Percentiles rank a stretch among this genome's conserved stretches.
Evolutionary conservation across 768 basidiomycete genomes (phyloP).

Genomic region (Kwoniella sp.): DNA sequence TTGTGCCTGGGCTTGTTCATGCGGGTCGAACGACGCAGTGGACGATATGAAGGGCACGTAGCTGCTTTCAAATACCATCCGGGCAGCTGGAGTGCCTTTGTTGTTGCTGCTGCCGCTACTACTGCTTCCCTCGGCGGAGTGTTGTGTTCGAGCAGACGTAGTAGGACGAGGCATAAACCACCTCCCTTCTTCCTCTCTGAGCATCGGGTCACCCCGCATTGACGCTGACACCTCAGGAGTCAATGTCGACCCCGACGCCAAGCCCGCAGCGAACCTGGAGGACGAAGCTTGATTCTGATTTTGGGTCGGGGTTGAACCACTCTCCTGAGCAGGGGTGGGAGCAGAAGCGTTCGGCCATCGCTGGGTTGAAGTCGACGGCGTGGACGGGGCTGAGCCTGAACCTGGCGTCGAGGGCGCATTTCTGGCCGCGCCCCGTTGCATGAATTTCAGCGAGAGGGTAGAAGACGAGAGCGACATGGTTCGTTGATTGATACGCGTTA

Average conservation of each 20-base stretch:
- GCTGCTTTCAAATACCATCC: slow-evolving; percentile 23
- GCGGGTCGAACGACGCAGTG: not conserved
- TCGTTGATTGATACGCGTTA: not conserved
- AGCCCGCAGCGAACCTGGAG: not conserved
- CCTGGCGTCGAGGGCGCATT: slow-evolving; percentile 9
- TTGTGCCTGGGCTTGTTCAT: not conserved
- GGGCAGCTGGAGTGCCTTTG: not conserved
- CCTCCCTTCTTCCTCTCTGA: slow-evolving; percentile 19
- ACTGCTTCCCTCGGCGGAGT: not conserved
- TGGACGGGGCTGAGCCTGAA: slow-evolving; percentile 6
- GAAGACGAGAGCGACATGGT: slow-evolving; percentile 44
- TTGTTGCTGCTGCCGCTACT: not conserved
- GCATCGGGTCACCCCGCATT: slow-evolving; percentile 2
- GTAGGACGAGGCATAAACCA: slow-evolving; percentile 24
- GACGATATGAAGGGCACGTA: slow-evolving; percentile 29
- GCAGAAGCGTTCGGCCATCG: not conserved
- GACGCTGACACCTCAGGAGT: not conserved
- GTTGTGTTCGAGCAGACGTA: not conserved
- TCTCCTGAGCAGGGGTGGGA: too few species aligned
- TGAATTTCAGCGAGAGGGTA: slow-evolving; percentile 51
- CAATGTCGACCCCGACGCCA: not conserved
- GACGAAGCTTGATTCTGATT: not conserved
- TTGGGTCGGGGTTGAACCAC: too few species aligned
- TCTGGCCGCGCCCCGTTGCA: slow-evolving; percentile 44
- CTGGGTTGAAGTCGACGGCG: slow-evolving; percentile 3